Percentiles rank a stretch among this genome's conserved stretches.
These are phyloP conservation scores for Adansonia madagascariensis DNA, from an alignment of 441 rosid genomes.

Conservation along the genomic window DNA sequence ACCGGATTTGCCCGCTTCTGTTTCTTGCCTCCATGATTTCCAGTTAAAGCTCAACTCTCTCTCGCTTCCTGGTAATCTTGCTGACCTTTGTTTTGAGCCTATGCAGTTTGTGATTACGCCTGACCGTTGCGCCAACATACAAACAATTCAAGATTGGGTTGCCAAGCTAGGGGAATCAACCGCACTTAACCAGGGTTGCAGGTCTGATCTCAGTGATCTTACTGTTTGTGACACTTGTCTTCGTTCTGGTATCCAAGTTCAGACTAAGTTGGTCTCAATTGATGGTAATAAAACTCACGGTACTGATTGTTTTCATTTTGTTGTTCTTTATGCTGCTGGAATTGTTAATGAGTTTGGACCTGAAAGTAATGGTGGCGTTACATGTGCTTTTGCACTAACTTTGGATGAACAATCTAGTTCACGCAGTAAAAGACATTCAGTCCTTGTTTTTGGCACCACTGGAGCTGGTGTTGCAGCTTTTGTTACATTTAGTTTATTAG, in stretches of 20 bases:
- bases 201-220: conserved; percentile 61
- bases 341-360: conserved; percentile 75
- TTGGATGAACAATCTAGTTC: conserved; percentile 43
- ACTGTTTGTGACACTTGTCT: conserved; percentile 71
- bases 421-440: conserved; percentile 37
- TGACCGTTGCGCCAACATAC: conserved; percentile 57
- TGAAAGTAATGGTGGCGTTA: conserved; percentile 61
- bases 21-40: conserved; percentile 62
- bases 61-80: conserved; percentile 50
- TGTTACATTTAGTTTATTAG: conserved; percentile 58
- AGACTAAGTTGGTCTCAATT: conserved; percentile 36
- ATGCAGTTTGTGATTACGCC: conserved; percentile 49
- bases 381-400: conserved; percentile 63
- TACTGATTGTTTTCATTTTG: conserved; percentile 58
- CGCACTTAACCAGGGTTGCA: conserved; percentile 62
- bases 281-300: conserved; percentile 58
- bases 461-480: conserved; percentile 60
- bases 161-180: conserved; percentile 54
- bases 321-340: conserved; percentile 84
- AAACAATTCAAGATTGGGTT: conserved; percentile 61
- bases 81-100: conserved; percentile 61
- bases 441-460: conserved; percentile 58
- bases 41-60: conserved; percentile 58
- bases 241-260: conserved; percentile 60
- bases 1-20: conserved; percentile 55